phyloP scores from a whole-genome alignment of 176 grass and related monocot species.

The Melocanna baccifera region DNA sequence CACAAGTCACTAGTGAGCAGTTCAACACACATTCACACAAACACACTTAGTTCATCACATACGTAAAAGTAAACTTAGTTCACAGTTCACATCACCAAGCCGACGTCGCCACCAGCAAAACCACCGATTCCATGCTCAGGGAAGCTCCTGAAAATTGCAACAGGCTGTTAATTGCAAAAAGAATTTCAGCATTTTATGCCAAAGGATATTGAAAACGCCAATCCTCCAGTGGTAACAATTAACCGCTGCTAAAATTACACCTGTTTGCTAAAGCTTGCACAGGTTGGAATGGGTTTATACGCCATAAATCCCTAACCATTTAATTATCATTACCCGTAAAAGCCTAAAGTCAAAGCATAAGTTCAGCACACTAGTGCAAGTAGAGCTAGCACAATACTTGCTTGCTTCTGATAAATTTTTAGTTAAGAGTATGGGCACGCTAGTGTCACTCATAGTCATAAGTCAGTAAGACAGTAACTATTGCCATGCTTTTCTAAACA shows the following conservation, averaged over 20 bases:
- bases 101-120: constrained; percentile 11
- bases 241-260: not conserved
- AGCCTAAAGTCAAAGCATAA: not conserved
- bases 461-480: too few relatives aligned
- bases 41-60: too few relatives aligned
- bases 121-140: not conserved
- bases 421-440: too few relatives aligned
- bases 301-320: not conserved
- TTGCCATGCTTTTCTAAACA: too few relatives aligned
- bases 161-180: not conserved
- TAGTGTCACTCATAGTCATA: too few relatives aligned
- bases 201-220: not conserved
- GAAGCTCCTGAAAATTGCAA: not conserved
- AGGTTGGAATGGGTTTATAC: not conserved
- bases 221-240: not conserved
- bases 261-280: not conserved
- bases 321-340: not conserved
- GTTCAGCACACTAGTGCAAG: not conserved
- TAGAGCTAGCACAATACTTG: too few relatives aligned
- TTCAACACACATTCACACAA: too few relatives aligned
- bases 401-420: too few relatives aligned
- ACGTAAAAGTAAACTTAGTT: too few relatives aligned
- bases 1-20: too few relatives aligned
- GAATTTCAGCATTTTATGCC: not conserved
- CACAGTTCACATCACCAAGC: too few relatives aligned